Evolutionary conservation across 2,329 filamentous ascomycete species (phyloP).

Genomic region (Trichoderma endophyticum): DNA sequence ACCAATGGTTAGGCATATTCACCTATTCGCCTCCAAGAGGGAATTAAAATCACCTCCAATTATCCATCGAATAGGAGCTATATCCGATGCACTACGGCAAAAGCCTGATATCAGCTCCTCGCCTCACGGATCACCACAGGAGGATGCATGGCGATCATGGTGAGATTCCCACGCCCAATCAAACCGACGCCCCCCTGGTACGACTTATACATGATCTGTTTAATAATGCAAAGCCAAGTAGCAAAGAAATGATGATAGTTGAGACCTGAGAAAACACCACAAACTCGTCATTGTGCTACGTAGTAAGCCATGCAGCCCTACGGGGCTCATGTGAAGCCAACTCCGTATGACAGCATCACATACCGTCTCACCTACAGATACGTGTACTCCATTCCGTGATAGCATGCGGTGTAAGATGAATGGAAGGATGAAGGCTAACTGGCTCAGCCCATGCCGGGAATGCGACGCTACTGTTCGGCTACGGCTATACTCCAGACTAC

Average conservation of each 20-base stretch:
- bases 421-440: neutral
- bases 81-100: neutral
- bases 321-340: neutral
- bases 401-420: neutral
- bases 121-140: neutral
- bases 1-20: neutral
- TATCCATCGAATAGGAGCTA: neutral
- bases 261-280: neutral
- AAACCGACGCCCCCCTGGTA: neutral
- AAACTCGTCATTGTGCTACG: neutral
- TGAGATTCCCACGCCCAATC: neutral
- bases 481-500: conserved; percentile 5
- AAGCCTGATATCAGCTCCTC: neutral
- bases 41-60: neutral
- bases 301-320: neutral
- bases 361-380: neutral
- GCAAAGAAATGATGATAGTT: neutral
- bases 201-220: neutral
- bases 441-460: conserved; percentile 2
- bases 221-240: neutral
- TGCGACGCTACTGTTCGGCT: neutral
- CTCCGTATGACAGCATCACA: neutral
- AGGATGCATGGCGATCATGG: neutral
- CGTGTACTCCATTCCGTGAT: neutral
- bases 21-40: neutral